Conservation (phyloP, 495 filamentous ascomycete species). For the Evansstolkia leycettana region DNA sequence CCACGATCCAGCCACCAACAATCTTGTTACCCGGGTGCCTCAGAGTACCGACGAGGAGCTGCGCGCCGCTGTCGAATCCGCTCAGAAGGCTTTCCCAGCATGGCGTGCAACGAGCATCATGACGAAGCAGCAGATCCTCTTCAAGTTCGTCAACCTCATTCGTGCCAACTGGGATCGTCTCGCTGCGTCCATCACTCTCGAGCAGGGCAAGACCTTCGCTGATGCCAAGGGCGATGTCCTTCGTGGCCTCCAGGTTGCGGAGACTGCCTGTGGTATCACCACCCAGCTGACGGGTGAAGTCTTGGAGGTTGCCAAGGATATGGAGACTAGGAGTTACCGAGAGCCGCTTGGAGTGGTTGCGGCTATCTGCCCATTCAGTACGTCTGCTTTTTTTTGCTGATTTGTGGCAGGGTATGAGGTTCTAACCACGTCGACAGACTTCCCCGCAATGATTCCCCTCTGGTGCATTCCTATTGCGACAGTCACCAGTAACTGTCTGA, state of each 20-base stretch:
- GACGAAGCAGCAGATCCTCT: conserved; percentile 88
- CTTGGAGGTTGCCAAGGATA: conserved; percentile 94
- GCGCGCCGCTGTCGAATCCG: conserved; percentile 73
- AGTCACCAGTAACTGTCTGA: conserved; percentile 83
- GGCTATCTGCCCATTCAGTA: conserved; percentile 97
- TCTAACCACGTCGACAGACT: conserved; percentile 44
- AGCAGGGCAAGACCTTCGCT: conserved; percentile 97
- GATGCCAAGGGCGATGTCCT: conserved; percentile 95
- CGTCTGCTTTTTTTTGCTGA: conserved; percentile 23
- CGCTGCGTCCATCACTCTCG: conserved; percentile 88
- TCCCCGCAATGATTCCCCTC: conserved; percentile 98
- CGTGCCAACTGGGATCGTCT: conserved; percentile 91
- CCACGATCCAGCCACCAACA: conserved; percentile 92
- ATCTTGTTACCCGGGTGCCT: conserved; percentile 93
- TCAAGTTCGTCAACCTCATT: conserved; percentile 85
- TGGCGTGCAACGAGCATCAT: conserved; percentile 83
- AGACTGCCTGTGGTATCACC: conserved; percentile 89
- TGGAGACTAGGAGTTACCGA: conserved; percentile 90
- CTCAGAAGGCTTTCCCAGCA: conserved; percentile 76
- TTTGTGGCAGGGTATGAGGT: conserved; percentile 1
- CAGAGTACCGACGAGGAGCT: conserved; percentile 89
- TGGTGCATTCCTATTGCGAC: conserved; percentile 96
- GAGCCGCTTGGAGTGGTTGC: conserved; percentile 93
- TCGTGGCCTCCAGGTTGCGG: conserved; percentile 89
- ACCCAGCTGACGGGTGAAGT: conserved; percentile 90